These are phyloP conservation scores for Cryphonectria radicalis DNA, from an alignment of 2,329 filamentous ascomycete genomes.

Conservation along the genomic window DNA sequence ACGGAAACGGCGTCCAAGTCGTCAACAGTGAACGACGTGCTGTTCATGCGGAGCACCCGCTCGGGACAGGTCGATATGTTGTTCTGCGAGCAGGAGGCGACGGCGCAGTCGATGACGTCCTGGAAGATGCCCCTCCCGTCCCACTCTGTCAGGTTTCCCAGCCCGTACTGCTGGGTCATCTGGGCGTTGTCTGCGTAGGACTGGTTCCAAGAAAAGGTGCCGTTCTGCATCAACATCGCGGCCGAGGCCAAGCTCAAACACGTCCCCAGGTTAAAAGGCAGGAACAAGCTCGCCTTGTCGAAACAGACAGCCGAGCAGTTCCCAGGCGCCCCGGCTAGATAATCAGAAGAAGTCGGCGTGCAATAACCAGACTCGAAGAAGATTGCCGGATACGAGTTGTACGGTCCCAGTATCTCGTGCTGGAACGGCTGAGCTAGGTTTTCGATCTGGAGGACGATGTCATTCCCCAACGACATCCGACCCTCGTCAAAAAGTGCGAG, in stretches of 20 bases:
- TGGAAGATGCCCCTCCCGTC: slow-evolving; percentile 3
- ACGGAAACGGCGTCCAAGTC: neutral
- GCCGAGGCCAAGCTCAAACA: slow-evolving; percentile 11
- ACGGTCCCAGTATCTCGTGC: neutral
- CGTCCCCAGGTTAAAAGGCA: slow-evolving; percentile 16
- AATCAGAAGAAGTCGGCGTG: neutral
- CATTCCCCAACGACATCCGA: neutral
- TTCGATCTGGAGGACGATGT: neutral
- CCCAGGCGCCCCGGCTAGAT: neutral
- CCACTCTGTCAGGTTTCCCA: slow-evolving; percentile 17
- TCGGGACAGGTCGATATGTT: slow-evolving; percentile 8
- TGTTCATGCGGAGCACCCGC: neutral
- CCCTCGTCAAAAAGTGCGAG: neutral
- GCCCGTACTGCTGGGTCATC: neutral
- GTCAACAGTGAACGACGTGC: neutral
- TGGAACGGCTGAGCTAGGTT: neutral
- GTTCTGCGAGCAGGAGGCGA: slow-evolving; percentile 8
- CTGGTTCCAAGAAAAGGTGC: neutral
- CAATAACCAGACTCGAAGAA: neutral
- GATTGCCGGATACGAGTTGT: neutral
- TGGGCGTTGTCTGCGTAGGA: neutral
- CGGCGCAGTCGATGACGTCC: slow-evolving; percentile 9
- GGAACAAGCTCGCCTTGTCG: slow-evolving; percentile 8
- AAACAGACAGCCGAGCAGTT: slow-evolving; percentile 15
- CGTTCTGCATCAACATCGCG: slow-evolving; percentile 13